Evolutionary conservation across 1,284 basidiomycete species (phyloP).

Genomic region (Ceratobasidium sp.): DNA sequence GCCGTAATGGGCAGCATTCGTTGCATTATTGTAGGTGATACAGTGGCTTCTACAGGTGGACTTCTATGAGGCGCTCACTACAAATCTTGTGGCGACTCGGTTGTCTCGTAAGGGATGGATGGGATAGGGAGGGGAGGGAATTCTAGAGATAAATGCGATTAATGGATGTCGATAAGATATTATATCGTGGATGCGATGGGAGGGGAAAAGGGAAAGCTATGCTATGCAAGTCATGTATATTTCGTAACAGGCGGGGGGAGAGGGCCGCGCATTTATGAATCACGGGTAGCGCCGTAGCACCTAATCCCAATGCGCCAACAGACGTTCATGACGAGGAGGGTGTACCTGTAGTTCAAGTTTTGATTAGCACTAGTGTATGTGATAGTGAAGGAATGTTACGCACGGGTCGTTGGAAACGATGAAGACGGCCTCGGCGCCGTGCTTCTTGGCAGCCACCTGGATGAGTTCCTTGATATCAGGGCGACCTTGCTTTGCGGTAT

Average conservation of each 20-base stretch:
- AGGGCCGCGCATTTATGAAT: conserved; percentile 10
- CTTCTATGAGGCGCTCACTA: conserved; percentile 8
- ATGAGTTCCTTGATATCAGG: conserved; percentile 16
- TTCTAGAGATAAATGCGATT: neutral
- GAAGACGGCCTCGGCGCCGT: conserved; percentile 7
- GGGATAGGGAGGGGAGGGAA: neutral
- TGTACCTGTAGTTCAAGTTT: conserved; percentile 4
- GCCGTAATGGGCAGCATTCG: neutral
- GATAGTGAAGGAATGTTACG: neutral
- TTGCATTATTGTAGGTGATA: neutral
- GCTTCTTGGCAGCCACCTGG: conserved; percentile 6
- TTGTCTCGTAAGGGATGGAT: neutral
- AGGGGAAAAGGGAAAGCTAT: neutral
- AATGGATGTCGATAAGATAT: neutral
- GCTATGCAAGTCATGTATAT: neutral
- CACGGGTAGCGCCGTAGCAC: conserved; percentile 31
- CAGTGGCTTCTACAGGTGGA: conserved; percentile 14
- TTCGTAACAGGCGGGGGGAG: conserved; percentile 7
- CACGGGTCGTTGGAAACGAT: conserved; percentile 34
- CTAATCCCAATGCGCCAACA: conserved; percentile 32
- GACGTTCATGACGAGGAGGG: conserved; percentile 29
- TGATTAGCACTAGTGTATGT: neutral
- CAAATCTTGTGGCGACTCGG: neutral
- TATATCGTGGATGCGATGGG: neutral
- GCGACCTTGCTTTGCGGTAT: conserved; percentile 1